Percentiles rank a stretch among this genome's conserved stretches.
Conservation (phyloP, 116 monocot genomes). For the Cymodocea nodosa region DNA sequence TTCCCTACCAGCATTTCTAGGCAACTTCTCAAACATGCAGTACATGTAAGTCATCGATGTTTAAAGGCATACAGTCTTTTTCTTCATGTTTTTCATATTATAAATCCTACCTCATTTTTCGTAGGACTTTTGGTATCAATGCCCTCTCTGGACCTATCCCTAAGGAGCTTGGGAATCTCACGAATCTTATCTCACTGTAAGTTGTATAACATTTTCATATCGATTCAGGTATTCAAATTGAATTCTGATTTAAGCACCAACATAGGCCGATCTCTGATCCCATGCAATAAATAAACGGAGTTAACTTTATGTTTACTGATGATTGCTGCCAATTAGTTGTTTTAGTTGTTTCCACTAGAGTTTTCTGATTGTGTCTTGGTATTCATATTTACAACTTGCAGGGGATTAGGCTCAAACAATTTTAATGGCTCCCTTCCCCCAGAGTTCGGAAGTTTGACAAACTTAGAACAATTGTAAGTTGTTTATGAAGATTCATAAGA, state of each 20-base stretch:
- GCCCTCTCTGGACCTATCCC: background rate
- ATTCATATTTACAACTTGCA: background rate
- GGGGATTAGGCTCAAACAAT: background rate
- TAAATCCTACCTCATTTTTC: background rate
- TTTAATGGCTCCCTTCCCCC: constrained; percentile 7
- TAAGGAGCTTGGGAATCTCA: constrained; percentile 11
- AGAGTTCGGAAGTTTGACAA: constrained; percentile 4
- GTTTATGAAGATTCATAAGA: background rate
- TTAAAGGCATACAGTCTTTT: background rate
- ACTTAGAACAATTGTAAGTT: constrained; percentile 1
- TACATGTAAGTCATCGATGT: constrained; percentile 7
- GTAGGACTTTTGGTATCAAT: constrained; percentile 1
- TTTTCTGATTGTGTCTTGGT: no score
- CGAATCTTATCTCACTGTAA: constrained; percentile 12
- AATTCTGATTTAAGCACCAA: background rate
- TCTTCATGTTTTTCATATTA: background rate
- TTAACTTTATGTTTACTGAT: background rate
- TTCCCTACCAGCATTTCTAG: constrained; percentile 63
- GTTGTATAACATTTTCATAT: background rate
- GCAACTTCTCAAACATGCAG: constrained; percentile 22
- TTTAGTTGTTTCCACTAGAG: background rate
- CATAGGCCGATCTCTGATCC: background rate
- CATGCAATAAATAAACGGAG: background rate
- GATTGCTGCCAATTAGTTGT: background rate
- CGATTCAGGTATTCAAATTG: background rate